Evolutionary conservation across 805 yeast genomes (phyloP), one percentile per base, ranked within the genome.

Genomic region (Kazachstania martiniae): DNA sequence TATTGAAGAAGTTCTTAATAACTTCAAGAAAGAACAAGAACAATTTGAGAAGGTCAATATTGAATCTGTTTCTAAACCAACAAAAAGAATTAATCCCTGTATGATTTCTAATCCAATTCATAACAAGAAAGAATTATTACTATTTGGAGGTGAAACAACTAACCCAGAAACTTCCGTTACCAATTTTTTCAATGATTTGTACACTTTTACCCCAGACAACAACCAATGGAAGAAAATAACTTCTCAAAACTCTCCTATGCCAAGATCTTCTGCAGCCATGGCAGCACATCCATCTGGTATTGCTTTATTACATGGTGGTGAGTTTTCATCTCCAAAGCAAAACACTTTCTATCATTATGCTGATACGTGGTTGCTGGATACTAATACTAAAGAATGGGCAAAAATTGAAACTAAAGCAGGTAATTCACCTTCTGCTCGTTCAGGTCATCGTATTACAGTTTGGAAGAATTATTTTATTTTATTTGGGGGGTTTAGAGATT

Each of bases 301-400:
- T 2, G 70, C 84, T 18, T 55, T 89, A 38, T 59, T 89, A 65
- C 91, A 85, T 60, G 98, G 97, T 31, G 98, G 98, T 47, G 98
- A 89, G 58, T 89, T 91, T 47, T 83, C 95, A 2, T 82, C 94
- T 12, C 97, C 97, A 3, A 89, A 89, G 47, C 98, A 89, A 56
- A 74, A 84, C 31, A 85, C 95, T 0, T 89, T 89, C 58, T 91
- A 91, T 55, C 98, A 89, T 58, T 89, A 84, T 54, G 89, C 95
- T 12, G 98, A 89, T 51, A 80, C 95, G 4, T 89, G 98, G 98
- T 67, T 89, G 29, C 62, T 89, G 38, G 97, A 91, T 48, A 72
- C 87, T 1, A 74, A 69, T 21, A 65, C 79, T 12, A 85, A 82
- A 47, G 95, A 86, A 57, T 89, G 97, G 97, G 66, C 81, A 15